These are phyloP conservation scores for Sphenostylis stenocarpa DNA, from an alignment of 306 rosid genomes.

Conservation along the genomic window DNA sequence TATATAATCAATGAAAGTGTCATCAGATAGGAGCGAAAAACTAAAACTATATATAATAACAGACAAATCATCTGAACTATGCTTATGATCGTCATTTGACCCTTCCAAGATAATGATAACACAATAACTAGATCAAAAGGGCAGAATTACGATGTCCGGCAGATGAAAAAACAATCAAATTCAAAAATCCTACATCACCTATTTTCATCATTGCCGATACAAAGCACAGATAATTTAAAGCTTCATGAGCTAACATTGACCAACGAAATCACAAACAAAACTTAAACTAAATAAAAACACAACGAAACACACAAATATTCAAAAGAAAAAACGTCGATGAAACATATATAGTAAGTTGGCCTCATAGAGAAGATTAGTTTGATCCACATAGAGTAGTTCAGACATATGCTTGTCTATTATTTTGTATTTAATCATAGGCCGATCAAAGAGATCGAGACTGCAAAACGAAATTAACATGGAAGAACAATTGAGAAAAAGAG, in stretches of 20 bases:
- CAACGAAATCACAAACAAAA: too few relatives aligned
- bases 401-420: conserved; percentile 90
- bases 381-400: conserved; percentile 65
- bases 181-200: conserved; percentile 8
- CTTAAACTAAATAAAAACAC: too few relatives aligned
- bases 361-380: conserved; percentile 91
- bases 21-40: conserved; percentile 99
- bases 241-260: background rate
- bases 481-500: too few relatives aligned
- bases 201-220: conserved; percentile 28
- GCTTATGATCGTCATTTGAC: conserved; percentile 69
- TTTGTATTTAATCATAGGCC: conserved; percentile 67
- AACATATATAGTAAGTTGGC: conserved; percentile 10
- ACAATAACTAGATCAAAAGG: background rate
- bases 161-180: too few relatives aligned
- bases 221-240: background rate
- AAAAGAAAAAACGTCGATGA: background rate
- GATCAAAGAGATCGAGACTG: background rate
- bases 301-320: background rate
- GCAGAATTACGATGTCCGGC: too few relatives aligned
- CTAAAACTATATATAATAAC: conserved; percentile 56
- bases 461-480: too few relatives aligned
- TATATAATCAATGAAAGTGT: background rate
- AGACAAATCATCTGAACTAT: conserved; percentile 80
- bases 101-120: background rate